Evolutionary conservation across 2,329 filamentous ascomycete species (phyloP).

Genomic region (Pseudogymnoascus destructans): DNA sequence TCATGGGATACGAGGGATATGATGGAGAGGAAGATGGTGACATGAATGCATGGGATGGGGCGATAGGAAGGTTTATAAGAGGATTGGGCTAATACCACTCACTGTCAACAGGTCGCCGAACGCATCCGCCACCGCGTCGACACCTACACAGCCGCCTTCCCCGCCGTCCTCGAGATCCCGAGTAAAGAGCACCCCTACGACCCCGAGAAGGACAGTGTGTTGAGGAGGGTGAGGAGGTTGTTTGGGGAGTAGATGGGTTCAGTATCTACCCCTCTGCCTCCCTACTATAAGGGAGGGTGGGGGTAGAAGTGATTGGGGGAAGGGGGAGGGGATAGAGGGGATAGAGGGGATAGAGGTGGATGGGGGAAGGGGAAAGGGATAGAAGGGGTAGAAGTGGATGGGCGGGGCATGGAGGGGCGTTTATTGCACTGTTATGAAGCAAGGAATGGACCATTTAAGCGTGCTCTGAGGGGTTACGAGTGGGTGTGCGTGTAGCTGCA

Average conservation of each 20-base stretch:
- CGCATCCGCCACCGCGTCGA: constrained; percentile 85
- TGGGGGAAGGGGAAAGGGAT: neutral
- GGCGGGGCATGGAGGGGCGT: neutral
- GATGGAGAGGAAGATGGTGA: too few relatives aligned
- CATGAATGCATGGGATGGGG: too few relatives aligned
- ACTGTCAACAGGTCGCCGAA: constrained; percentile 61
- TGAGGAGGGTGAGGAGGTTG: constrained; percentile 69
- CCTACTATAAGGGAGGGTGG: neutral
- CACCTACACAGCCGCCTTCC: constrained; percentile 85
- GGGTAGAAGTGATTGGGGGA: neutral
- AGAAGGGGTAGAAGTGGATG: neutral
- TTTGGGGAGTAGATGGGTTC: constrained; percentile 48
- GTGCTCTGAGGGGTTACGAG: neutral
- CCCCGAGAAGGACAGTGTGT: constrained; percentile 94
- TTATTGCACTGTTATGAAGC: neutral
- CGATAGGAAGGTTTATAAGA: too few relatives aligned
- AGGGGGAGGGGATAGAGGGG: neutral
- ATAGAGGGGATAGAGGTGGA: neutral
- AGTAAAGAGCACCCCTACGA: constrained; percentile 99
- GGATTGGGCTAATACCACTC: neutral
- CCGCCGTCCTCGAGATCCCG: constrained; percentile 90
- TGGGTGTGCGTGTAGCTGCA: neutral
- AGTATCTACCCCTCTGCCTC: too few relatives aligned
- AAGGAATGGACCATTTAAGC: neutral
- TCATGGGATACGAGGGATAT: neutral